A percentile compares a stretch with the other conserved stretches of the same genome.
Evolutionary conservation across 768 basidiomycete genomes (phyloP).

Genomic region (Collybiopsis confluens): DNA sequence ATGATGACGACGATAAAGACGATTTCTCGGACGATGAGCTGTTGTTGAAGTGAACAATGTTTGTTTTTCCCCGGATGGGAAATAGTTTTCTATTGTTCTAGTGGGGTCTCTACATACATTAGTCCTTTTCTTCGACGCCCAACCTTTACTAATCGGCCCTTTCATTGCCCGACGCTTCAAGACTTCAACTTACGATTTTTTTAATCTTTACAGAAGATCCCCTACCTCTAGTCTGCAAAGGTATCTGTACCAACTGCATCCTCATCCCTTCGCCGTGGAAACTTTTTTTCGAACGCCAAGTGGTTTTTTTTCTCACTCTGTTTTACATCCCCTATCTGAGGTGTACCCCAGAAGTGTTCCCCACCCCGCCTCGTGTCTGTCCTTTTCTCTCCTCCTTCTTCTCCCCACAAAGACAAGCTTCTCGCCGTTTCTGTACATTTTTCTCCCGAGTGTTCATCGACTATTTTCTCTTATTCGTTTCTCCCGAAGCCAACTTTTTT

Average conservation of each 20-base stretch:
- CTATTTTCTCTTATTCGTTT: no score
- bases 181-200: neutral
- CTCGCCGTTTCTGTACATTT: neutral
- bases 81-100: neutral
- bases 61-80: neutral
- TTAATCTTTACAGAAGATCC: neutral
- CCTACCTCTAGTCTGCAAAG: no score
- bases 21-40: slow-evolving; percentile 20
- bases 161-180: neutral
- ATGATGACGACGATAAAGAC: slow-evolving; percentile 9
- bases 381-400: neutral
- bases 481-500: neutral
- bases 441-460: neutral
- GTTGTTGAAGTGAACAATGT: slow-evolving; percentile 13
- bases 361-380: no score
- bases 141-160: neutral
- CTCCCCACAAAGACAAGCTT: neutral
- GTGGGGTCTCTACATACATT: neutral
- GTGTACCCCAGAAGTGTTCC: no score
- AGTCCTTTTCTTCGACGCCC: neutral
- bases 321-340: no score
- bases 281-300: no score
- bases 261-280: no score
- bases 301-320: no score
- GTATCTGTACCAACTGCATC: no score